A percentile compares a stretch with the other conserved stretches of the same genome.
Evolutionary conservation across 2,329 filamentous ascomycete genomes (phyloP).

Genomic region (Verticillium tricorpus): DNA sequence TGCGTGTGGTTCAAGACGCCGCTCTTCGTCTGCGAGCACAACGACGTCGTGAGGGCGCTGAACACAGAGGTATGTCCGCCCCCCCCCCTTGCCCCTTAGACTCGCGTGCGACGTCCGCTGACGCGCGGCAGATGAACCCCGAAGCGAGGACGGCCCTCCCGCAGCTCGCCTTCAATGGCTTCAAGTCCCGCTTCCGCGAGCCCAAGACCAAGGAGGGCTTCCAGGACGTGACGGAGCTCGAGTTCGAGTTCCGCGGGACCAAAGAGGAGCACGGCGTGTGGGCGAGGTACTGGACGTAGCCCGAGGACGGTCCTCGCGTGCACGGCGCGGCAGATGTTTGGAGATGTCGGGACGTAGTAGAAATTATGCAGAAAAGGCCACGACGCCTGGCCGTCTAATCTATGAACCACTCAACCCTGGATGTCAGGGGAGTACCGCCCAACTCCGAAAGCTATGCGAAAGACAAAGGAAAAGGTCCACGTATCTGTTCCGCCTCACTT

Average conservation of each 20-base stretch:
- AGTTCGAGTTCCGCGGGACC: conserved; percentile 71
- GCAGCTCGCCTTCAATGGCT: conserved; percentile 74
- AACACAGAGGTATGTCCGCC: conserved; percentile 36
- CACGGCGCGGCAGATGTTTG: too few species aligned
- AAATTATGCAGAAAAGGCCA: too few species aligned
- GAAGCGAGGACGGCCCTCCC: conserved; percentile 73
- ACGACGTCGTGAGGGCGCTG: conserved; percentile 76
- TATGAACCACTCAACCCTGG: too few species aligned
- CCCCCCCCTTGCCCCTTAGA: background rate
- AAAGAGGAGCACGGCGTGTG: conserved; percentile 67
- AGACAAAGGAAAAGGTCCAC: too few species aligned
- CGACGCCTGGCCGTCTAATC: too few species aligned
- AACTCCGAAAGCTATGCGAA: too few species aligned
- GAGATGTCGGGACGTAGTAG: too few species aligned
- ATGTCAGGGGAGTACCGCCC: too few species aligned
- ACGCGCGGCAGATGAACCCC: conserved; percentile 64
- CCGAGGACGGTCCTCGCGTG: too few species aligned
- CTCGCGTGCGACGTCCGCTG: background rate
- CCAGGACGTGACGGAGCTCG: conserved; percentile 67
- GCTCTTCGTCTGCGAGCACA: conserved; percentile 71
- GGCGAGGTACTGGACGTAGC: conserved; percentile 70
- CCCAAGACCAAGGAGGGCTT: conserved; percentile 78
- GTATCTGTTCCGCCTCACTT: background rate
- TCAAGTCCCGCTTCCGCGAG: conserved; percentile 65
- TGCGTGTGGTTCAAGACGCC: conserved; percentile 81